Base-by-base conservation (phyloP, 441 rosid species). In the Dalechampia spathulata region DNA sequence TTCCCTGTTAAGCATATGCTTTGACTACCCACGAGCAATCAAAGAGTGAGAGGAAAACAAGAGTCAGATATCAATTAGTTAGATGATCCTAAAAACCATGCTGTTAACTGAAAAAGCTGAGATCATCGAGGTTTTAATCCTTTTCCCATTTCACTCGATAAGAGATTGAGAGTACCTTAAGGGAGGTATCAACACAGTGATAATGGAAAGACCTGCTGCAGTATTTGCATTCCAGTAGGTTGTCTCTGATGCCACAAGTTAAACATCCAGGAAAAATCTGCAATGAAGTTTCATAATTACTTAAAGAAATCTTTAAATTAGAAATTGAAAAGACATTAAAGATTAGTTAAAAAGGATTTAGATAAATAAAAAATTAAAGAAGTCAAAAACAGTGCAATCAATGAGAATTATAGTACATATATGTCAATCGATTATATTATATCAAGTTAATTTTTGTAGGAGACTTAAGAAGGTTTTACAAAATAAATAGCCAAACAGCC, bases 191-290 rank as follows among this genome's bases (percentile, higher is more conserved):
- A 63, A 59, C 37, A 44, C 74, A 66, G 23, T 47, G 58, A 49
- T 62, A 60, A 69, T 69, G 69, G 56, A 34, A 66, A 19, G 39
- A 57, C 45, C 17, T 66, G 39, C 55, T 43, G 62, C 72, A 69
- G 36, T 69, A 56, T 51, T 57, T 44, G 52, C 69, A 66, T 23
- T 49, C 55, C 55, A 65, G 41, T 17, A 65, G 56, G n/a, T n/a
- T n/a, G n/a, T n/a, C n/a, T n/a, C n/a, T n/a, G n/a, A n/a, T n/a
- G n/a, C n/a, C n/a, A n/a, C n/a, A n/a, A n/a, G n/a, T n/a, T n/a
- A n/a, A n/a, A n/a, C 69, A 69, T 23, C 61, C 68, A 12, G 19
- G 58, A 55, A 48, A 59, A 20, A 28, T 50, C 72, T 63, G 60
- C 65, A 57, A n/a, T 48, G 55, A 36, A 49, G 38, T 19, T 52